These are phyloP conservation scores for Chaetomiaceae sp. DNA, from an alignment of 2,329 filamentous ascomycete species.

Conservation along the genomic window DNA sequence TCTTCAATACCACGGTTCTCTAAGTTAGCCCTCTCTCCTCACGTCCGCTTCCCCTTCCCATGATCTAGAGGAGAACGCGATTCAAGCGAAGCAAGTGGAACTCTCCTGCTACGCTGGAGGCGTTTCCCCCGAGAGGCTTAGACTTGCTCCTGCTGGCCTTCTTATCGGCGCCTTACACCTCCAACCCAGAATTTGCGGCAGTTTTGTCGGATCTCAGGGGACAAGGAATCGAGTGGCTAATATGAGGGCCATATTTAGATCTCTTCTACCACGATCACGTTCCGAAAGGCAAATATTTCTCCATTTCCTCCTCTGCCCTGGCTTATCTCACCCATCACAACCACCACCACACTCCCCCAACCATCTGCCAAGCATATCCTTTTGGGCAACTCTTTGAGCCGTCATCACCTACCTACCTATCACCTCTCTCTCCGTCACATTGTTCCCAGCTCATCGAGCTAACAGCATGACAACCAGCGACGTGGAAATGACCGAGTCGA, in stretches of 20 bases:
- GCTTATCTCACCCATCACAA: neutral
- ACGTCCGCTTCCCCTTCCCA: too few relatives aligned
- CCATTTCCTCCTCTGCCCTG: neutral
- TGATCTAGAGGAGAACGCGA: too few relatives aligned
- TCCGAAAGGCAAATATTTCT: constrained; percentile 2
- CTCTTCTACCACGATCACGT: neutral
- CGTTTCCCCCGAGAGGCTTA: neutral
- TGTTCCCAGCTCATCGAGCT: neutral
- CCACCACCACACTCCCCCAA: too few relatives aligned
- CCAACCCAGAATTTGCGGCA: neutral
- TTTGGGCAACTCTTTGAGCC: neutral
- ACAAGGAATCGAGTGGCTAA: neutral
- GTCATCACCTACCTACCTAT: neutral
- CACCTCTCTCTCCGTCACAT: neutral
- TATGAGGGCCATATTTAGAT: neutral
- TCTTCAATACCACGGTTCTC: too few relatives aligned
- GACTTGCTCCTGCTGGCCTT: neutral
- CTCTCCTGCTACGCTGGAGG: too few relatives aligned
- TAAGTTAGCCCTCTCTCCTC: too few relatives aligned
- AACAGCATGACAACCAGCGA: constrained; percentile 7
- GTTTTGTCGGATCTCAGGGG: neutral
- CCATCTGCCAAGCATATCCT: too few relatives aligned
- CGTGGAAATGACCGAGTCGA: constrained; percentile 4
- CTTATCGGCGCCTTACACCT: neutral
- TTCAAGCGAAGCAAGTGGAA: too few relatives aligned